Evolutionary conservation across 2,329 filamentous ascomycete species (phyloP).

Genomic region (Chaetomiaceae sp.): DNA sequence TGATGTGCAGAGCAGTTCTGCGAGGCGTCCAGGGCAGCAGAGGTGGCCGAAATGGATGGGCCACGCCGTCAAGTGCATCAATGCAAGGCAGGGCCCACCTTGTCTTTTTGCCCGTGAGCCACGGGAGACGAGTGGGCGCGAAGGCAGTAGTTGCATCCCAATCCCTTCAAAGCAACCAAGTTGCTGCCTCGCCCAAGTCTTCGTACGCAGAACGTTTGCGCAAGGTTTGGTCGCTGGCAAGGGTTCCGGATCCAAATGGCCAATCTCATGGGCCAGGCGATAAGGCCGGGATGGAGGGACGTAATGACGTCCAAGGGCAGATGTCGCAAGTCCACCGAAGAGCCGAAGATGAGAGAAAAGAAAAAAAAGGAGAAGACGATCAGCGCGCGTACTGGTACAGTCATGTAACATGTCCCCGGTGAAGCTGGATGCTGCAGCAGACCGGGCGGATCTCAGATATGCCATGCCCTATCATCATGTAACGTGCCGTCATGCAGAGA

Average conservation of each 20-base stretch:
- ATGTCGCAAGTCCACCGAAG: slow-evolving; percentile 5
- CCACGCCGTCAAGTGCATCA: slow-evolving; percentile 11
- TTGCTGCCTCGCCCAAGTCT: too few relatives aligned
- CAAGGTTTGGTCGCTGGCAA: slow-evolving; percentile 1
- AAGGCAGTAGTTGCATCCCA: neutral
- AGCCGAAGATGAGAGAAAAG: neutral
- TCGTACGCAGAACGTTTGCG: too few relatives aligned
- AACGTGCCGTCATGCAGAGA: slow-evolving; percentile 8
- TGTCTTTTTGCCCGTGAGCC: neutral
- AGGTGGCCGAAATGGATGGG: neutral
- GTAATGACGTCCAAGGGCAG: too few relatives aligned
- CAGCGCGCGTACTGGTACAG: slow-evolving; percentile 19
- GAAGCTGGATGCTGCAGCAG: neutral
- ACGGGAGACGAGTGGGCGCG: neutral
- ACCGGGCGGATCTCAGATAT: slow-evolving; percentile 10
- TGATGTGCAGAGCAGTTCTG: neutral
- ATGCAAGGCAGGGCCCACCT: slow-evolving; percentile 13
- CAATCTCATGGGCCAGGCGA: neutral
- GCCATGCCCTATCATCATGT: slow-evolving; percentile 12
- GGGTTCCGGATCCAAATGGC: neutral
- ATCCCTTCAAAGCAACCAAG: slow-evolving; percentile 3
- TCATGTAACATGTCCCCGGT: slow-evolving; percentile 16
- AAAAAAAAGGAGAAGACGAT: slow-evolving; percentile 2
- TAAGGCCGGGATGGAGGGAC: neutral
- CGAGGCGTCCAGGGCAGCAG: neutral